Conservation (phyloP, 306 rosid genomes). For the Cucumis melo region DNA sequence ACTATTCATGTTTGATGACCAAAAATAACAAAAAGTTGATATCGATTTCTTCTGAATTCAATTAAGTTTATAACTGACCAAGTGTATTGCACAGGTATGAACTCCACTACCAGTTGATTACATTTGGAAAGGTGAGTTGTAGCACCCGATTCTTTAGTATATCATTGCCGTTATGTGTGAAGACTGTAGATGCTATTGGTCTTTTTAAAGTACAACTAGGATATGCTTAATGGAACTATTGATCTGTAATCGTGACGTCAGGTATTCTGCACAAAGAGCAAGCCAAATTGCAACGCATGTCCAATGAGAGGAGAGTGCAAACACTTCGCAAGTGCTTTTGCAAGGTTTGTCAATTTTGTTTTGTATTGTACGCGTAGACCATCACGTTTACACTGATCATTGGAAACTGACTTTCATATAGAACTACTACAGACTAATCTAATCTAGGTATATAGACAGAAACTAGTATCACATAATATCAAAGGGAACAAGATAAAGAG, state of each 20-base stretch:
- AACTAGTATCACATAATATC: not conserved
- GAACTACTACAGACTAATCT: not conserved
- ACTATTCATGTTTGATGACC: not conserved
- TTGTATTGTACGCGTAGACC: not conserved
- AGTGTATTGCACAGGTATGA: slow-evolving; percentile 51
- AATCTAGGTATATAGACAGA: not conserved
- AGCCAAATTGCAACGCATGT: slow-evolving; percentile 95
- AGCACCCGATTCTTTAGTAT: not conserved
- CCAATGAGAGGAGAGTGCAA: slow-evolving; percentile 99
- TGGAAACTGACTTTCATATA: not conserved
- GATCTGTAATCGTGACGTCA: slow-evolving; percentile 18
- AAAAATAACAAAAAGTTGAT: not conserved
- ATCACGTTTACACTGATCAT: not conserved
- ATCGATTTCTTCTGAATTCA: not conserved
- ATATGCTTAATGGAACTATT: not conserved
- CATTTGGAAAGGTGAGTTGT: slow-evolving; percentile 76
- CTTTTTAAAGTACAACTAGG: not conserved
- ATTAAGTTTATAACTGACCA: slow-evolving; percentile 22
- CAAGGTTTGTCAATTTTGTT: slow-evolving; percentile 46
- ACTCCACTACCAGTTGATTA: slow-evolving; percentile 92
- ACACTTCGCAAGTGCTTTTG: slow-evolving; percentile 97
- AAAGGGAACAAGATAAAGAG: not conserved
- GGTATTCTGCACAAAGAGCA: slow-evolving; percentile 89
- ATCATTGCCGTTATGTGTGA: slow-evolving; percentile 2
- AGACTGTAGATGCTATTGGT: not conserved